phyloP scores from a whole-genome alignment of 2,329 filamentous ascomycete species.

The Triangularia setosa region DNA sequence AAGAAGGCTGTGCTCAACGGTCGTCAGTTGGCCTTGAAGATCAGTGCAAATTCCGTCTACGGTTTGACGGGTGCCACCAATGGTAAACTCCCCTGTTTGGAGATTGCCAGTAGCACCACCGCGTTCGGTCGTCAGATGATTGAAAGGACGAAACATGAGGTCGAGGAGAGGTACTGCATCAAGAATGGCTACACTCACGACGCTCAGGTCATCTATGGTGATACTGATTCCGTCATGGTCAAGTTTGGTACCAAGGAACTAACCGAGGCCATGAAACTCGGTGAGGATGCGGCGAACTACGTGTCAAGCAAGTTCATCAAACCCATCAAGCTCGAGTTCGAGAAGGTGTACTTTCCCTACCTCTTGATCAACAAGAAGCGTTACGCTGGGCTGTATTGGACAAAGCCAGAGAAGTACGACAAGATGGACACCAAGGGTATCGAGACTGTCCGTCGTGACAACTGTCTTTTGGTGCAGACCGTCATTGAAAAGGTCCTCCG shows the following conservation, averaged over 20 bases:
- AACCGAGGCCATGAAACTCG: conserved; percentile 85
- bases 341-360: conserved; percentile 98
- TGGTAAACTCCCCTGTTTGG: conserved; percentile 89
- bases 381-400: conserved; percentile 98
- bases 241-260: conserved; percentile 92
- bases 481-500: conserved; percentile 95
- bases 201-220: conserved; percentile 95
- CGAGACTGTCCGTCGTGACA: conserved; percentile 94
- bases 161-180: conserved; percentile 83
- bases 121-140: conserved; percentile 99
- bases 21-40: conserved; percentile 90
- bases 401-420: conserved; percentile 88
- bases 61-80: conserved; percentile 94
- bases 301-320: conserved; percentile 92
- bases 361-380: conserved; percentile 99
- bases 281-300: conserved; percentile 83
- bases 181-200: conserved; percentile 93
- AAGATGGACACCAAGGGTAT: conserved; percentile 99
- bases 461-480: conserved; percentile 90
- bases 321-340: conserved; percentile 98
- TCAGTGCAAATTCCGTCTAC: conserved; percentile 97
- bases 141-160: conserved; percentile 94
- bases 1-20: conserved; percentile 97
- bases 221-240: conserved; percentile 99
- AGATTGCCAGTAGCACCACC: conserved; percentile 94